Evolutionary conservation across 2,329 filamentous ascomycete genomes (phyloP).

Genomic region (Lasiodiplodia citricola): DNA sequence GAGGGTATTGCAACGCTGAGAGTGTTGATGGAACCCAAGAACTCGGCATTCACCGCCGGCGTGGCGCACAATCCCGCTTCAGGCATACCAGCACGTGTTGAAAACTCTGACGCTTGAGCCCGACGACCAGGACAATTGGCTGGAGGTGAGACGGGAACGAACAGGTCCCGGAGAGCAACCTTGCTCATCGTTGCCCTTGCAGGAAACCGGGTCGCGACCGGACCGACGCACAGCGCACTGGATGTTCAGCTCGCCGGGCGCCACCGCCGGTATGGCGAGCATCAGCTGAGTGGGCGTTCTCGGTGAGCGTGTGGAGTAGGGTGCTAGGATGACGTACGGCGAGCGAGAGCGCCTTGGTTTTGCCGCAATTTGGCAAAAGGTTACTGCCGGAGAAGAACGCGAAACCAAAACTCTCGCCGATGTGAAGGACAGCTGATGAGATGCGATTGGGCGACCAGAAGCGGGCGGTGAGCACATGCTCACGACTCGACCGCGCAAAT

Average conservation of each 20-base stretch:
- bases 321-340: neutral
- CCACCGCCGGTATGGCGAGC: constrained; percentile 20
- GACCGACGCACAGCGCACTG: neutral
- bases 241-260: neutral
- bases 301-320: neutral
- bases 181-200: neutral
- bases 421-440: neutral
- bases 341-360: neutral
- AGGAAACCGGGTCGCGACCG: neutral
- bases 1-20: neutral
- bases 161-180: neutral
- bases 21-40: neutral
- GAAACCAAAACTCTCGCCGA: neutral
- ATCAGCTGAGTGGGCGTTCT: constrained; percentile 16
- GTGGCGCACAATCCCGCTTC: neutral
- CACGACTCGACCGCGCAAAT: neutral
- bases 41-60: neutral
- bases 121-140: neutral
- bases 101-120: neutral
- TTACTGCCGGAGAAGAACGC: neutral
- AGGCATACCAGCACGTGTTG: neutral
- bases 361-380: neutral
- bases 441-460: neutral
- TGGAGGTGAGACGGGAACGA: neutral
- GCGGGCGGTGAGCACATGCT: neutral